Percentiles rank a stretch among this genome's conserved stretches.
Evolutionary conservation across 305 asterid genomes (phyloP).

Genomic region (Fraxinus latifolia): DNA sequence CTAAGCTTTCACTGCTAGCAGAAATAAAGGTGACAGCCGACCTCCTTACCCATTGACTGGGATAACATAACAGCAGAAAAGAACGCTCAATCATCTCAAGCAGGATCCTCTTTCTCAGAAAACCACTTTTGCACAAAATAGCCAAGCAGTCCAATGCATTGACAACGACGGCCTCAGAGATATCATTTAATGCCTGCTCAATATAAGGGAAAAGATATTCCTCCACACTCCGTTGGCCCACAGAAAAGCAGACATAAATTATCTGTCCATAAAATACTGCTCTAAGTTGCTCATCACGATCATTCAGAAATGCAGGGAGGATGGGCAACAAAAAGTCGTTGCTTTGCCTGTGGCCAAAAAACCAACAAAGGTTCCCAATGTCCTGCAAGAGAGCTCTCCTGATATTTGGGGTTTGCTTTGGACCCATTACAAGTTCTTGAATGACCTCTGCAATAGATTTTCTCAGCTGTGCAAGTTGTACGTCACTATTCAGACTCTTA

Average conservation of each 20-base stretch:
- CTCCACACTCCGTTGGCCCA: slow-evolving; percentile 98
- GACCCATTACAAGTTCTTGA: slow-evolving; percentile 99
- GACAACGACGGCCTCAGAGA: slow-evolving; percentile 79
- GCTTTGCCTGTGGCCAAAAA: slow-evolving; percentile 98
- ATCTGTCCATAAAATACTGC: slow-evolving; percentile 96
- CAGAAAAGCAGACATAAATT: slow-evolving; percentile 81
- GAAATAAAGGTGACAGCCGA: slow-evolving; percentile 76
- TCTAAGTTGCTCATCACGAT: slow-evolving; percentile 95
- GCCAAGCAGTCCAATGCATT: slow-evolving; percentile 93
- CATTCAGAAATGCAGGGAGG: slow-evolving; percentile 98
- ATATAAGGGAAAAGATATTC: slow-evolving; percentile 95
- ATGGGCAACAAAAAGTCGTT: slow-evolving; percentile 91
- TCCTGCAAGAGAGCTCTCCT: slow-evolving; percentile 99
- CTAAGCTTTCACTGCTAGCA: slow-evolving; percentile 85
- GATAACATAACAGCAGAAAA: slow-evolving; percentile 83
- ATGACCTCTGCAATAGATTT: slow-evolving; percentile 93
- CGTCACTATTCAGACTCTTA: slow-evolving; percentile 59
- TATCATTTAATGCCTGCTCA: slow-evolving; percentile 93
- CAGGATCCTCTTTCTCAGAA: slow-evolving; percentile 77
- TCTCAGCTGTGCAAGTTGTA: slow-evolving; percentile 84
- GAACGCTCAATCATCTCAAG: slow-evolving; percentile 94
- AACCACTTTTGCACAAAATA: slow-evolving; percentile 84
- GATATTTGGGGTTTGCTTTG: slow-evolving; percentile 96
- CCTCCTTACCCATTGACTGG: slow-evolving; percentile 94
- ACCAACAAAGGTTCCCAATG: slow-evolving; percentile 95